A percentile compares a stretch with the other conserved stretches of the same genome.
Conservation (phyloP, 2,329 filamentous ascomycete species). For the Beauveria asiatica region DNA sequence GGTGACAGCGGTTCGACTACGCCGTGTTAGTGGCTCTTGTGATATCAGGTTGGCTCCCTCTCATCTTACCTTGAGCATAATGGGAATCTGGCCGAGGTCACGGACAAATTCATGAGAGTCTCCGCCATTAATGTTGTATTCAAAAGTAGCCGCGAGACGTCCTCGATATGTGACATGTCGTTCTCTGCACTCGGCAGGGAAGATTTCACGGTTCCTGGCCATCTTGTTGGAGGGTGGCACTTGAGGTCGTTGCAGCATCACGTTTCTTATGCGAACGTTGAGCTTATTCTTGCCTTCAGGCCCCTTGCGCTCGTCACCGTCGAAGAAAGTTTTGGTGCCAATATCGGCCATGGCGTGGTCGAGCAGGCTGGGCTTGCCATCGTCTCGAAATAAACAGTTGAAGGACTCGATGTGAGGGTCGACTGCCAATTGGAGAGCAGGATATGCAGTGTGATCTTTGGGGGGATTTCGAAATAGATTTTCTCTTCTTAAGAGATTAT, state of each 20-base stretch:
- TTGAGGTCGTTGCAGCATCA: constrained; percentile 73
- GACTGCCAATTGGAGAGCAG: constrained; percentile 75
- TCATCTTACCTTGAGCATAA: constrained; percentile 75
- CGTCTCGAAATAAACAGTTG: constrained; percentile 74
- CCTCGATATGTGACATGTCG: constrained; percentile 87
- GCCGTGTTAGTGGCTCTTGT: constrained; percentile 13
- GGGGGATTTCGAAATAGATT: constrained; percentile 84
- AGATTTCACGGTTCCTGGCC: constrained; percentile 73
- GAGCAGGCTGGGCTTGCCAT: constrained; percentile 52
- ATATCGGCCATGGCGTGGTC: constrained; percentile 78
- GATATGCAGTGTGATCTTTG: constrained; percentile 79
- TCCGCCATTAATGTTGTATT: constrained; percentile 80
- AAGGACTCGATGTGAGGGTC: constrained; percentile 92
- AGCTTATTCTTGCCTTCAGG: constrained; percentile 62
- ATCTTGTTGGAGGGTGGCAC: constrained; percentile 78
- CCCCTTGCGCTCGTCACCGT: constrained; percentile 61
- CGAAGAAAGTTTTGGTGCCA: constrained; percentile 77
- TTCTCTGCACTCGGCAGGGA: constrained; percentile 89
- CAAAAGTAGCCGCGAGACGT: constrained; percentile 71
- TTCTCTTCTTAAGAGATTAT: constrained; percentile 77
- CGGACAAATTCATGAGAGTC: constrained; percentile 74
- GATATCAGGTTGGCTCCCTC: background rate
- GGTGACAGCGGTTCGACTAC: constrained; percentile 81
- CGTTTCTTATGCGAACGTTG: constrained; percentile 67
- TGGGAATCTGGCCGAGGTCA: constrained; percentile 80